Base-by-base conservation (phyloP, 352 stramenopile species). In the Blastocystis sp. region DNA sequence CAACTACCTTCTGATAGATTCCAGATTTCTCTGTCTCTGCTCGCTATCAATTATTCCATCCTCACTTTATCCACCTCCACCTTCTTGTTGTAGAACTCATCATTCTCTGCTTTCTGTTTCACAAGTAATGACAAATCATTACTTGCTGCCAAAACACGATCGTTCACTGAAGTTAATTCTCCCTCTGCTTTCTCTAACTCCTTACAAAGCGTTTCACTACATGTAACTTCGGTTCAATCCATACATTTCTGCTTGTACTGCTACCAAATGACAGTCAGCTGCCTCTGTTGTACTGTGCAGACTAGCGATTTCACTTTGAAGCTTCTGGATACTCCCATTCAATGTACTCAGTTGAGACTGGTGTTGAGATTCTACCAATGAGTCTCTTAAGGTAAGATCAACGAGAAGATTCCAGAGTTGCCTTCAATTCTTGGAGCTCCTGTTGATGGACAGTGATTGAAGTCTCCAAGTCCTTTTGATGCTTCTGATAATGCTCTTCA, bases 21-120 rank as follows among this genome's bases (percentile, higher is more conserved):
- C 21, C 24, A 27, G 43, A 63, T 32, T 80, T 80, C 51, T 80
- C 69, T 4, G 12, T 39, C 69, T 19, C 29, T 16, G 46, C 39
- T 9, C 27, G 69, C 42, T 49, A 59, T 35, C 24, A 56, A 39
- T 24, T 57, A 6, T 59, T 9, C 4, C 37, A 12, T 24, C 29
- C 6, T 16, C 7, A 7, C 29, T 0, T 11, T 11, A 4, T 21
- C 61, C 42, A 80, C 69, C 1, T 80, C 69, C 24, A 80, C 37
- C 21, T n/a, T 21, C 11, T 27, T 9, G 51, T 56, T 32, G 51
- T 61, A 59, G 69, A 63, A 59, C 7, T 46, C 46, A n/a, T 80
- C 69, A 12, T 9, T 63, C 7, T 80, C 69, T 32, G 69, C 39
- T 32, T 80, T 80, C 37, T 59, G 69, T 52, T 63, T 21, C 19